Conservation (phyloP, 148 eudicot species). For the Vaccinium darrowii region DNA sequence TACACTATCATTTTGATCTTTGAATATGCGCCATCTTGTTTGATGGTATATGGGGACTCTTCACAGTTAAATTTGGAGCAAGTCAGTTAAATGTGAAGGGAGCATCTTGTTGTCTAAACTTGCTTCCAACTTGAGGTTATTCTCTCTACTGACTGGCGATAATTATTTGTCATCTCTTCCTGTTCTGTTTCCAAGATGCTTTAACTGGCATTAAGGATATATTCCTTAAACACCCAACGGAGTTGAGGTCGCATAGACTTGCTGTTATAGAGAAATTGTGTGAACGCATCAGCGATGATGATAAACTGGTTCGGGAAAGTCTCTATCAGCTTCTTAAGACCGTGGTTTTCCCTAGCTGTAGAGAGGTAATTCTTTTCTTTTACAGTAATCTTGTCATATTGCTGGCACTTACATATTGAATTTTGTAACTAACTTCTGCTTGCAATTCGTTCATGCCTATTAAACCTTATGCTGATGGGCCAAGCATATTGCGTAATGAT, state of each 20-base stretch:
- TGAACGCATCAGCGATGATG: conserved; percentile 91
- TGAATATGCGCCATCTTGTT: background rate
- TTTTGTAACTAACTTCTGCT: conserved; percentile 8
- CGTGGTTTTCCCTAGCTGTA: conserved; percentile 73
- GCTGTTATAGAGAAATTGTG: conserved; percentile 85
- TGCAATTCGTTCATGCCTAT: background rate
- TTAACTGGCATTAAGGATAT: conserved; percentile 77
- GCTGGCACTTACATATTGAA: background rate
- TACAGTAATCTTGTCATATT: conserved; percentile 7
- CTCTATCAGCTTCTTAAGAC: conserved; percentile 79
- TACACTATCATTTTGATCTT: background rate
- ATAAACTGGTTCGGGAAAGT: conserved; percentile 79
- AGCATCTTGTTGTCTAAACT: background rate
- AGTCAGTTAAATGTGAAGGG: background rate
- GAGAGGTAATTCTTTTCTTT: conserved; percentile 47
- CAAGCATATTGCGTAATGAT: background rate
- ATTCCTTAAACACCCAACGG: conserved; percentile 62
- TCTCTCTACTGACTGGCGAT: background rate
- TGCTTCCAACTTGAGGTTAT: conserved; percentile 5
- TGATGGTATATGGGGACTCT: background rate
- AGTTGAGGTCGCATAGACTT: conserved; percentile 76
- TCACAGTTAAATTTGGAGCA: background rate
- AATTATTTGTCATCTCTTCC: conserved; percentile 2
- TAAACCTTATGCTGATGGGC: background rate
- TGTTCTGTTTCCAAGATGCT: conserved; percentile 57